phyloP scores from a whole-genome alignment of 371 early-diverging fungal species.

The Mortierella sp. region DNA sequence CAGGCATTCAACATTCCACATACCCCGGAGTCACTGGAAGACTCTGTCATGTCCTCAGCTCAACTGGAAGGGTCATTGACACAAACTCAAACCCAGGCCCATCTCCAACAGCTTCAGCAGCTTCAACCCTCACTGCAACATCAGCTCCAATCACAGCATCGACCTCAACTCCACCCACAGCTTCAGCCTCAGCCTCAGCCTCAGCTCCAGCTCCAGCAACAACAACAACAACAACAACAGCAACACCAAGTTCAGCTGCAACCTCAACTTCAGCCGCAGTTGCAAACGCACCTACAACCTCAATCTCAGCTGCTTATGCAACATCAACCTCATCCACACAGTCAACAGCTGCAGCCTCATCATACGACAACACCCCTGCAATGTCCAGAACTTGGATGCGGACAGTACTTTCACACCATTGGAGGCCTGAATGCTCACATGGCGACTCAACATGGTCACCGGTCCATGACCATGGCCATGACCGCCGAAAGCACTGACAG shows the following conservation, averaged over 20 bases:
- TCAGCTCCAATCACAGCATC: not conserved
- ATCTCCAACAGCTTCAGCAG: slow-evolving; percentile 8
- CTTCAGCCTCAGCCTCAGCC: not conserved
- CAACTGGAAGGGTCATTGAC: not conserved
- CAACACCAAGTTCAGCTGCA: slow-evolving; percentile 4
- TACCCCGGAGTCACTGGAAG: slow-evolving; percentile 37
- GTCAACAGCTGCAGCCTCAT: not conserved
- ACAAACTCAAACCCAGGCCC: not conserved
- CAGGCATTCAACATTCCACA: slow-evolving; percentile 47
- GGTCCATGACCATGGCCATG: slow-evolving; percentile 43
- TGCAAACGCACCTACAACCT: slow-evolving; percentile 1
- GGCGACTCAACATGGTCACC: slow-evolving; percentile 51
- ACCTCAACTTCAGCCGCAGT: not conserved
- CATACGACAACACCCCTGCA: slow-evolving; percentile 21
- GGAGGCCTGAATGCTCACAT: slow-evolving; percentile 40
- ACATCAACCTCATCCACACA: not conserved
- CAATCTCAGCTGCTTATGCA: slow-evolving; percentile 17
- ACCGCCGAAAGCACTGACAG: slow-evolving; percentile 31
- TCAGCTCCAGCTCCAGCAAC: not conserved
- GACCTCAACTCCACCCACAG: not conserved
- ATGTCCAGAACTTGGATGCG: slow-evolving; percentile 53
- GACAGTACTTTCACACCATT: slow-evolving; percentile 35
- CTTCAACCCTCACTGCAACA: not conserved
- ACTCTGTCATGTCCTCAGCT: slow-evolving; percentile 12
- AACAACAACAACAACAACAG: not conserved